Evolutionary conservation across 176 grass and related monocot species (phyloP).

Genomic region (Elaeis guineensis): DNA sequence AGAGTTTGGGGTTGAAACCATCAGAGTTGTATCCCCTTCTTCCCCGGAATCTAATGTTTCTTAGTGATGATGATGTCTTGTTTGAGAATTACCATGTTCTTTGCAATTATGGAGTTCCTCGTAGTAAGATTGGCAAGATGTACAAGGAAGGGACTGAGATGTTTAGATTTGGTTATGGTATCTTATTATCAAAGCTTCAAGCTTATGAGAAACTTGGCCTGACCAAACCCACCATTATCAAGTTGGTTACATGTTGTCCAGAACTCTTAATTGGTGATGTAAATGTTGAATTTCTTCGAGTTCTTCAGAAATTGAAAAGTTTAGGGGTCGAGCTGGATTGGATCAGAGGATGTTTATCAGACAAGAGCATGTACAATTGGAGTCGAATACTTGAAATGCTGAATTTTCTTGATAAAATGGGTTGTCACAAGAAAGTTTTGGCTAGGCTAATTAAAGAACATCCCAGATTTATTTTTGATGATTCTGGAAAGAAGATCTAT

Average conservation of each 20-base stretch:
- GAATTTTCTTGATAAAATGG: slow-evolving; percentile 33
- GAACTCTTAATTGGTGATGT: slow-evolving; percentile 34
- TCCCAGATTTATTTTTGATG: slow-evolving; percentile 44
- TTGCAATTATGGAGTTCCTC: slow-evolving; percentile 42
- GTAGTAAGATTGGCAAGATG: slow-evolving; percentile 44
- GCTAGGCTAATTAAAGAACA: slow-evolving; percentile 39
- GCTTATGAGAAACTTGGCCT: slow-evolving; percentile 40
- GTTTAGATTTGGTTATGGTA: slow-evolving; percentile 27
- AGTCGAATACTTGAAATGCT: slow-evolving; percentile 37
- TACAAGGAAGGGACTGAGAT: slow-evolving; percentile 39
- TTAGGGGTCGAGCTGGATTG: slow-evolving; percentile 35
- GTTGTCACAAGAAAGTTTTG: slow-evolving; percentile 26
- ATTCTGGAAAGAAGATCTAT: slow-evolving; percentile 51
- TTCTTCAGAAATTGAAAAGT: slow-evolving; percentile 36
- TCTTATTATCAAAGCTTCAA: slow-evolving; percentile 30
- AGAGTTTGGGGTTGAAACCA: slow-evolving; percentile 41
- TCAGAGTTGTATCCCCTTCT: slow-evolving; percentile 26
- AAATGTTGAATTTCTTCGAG: slow-evolving; percentile 28
- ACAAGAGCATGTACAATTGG: slow-evolving; percentile 42
- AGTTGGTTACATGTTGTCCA: slow-evolving; percentile 40
- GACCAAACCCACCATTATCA: slow-evolving; percentile 29
- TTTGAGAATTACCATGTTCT: slow-evolving; percentile 45
- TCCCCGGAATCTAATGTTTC: slow-evolving; percentile 35
- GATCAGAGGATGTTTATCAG: slow-evolving; percentile 41
- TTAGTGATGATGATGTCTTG: slow-evolving; percentile 35